A percentile compares a stretch with the other conserved stretches of the same genome.
phyloP scores from a whole-genome alignment of 164 flowering plant genomes.

The Platanus orientalis region DNA sequence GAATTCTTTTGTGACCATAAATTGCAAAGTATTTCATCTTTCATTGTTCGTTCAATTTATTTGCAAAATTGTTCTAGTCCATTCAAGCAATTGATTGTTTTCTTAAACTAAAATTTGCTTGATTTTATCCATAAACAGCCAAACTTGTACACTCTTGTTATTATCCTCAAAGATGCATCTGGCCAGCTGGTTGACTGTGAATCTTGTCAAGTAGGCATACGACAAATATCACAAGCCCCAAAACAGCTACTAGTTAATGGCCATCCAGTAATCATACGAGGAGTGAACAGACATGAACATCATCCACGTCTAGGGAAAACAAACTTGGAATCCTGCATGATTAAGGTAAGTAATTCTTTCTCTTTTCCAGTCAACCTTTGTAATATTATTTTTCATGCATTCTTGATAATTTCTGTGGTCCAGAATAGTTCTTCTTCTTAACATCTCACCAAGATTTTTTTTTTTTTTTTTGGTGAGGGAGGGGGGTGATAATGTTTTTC shows the following conservation, averaged over 20 bases:
- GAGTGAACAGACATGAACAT: constrained; percentile 97
- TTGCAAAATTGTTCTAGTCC: neutral
- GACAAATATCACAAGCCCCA: constrained; percentile 70
- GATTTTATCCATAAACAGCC: constrained; percentile 51
- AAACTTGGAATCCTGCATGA: constrained; percentile 90
- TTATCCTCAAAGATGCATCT: constrained; percentile 78
- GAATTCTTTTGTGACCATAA: neutral
- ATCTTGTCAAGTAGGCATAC: constrained; percentile 85
- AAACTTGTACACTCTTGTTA: constrained; percentile 71
- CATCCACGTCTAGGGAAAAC: constrained; percentile 96
- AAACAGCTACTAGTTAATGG: constrained; percentile 94
- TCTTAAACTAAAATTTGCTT: constrained; percentile 4
- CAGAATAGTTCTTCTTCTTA: neutral
- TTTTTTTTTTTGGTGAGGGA: neutral
- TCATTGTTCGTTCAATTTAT: neutral
- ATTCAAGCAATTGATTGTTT: neutral
- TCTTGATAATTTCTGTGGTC: neutral
- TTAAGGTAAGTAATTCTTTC: constrained; percentile 49
- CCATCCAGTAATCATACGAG: constrained; percentile 71
- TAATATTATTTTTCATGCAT: neutral
- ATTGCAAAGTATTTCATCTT: neutral
- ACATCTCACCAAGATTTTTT: neutral
- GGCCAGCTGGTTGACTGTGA: constrained; percentile 81
- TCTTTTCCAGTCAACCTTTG: neutral
- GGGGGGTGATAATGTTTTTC: neutral